These are phyloP conservation scores for Asclepias syriaca DNA, from an alignment of 257 asterid genomes.

Conservation along the genomic window DNA sequence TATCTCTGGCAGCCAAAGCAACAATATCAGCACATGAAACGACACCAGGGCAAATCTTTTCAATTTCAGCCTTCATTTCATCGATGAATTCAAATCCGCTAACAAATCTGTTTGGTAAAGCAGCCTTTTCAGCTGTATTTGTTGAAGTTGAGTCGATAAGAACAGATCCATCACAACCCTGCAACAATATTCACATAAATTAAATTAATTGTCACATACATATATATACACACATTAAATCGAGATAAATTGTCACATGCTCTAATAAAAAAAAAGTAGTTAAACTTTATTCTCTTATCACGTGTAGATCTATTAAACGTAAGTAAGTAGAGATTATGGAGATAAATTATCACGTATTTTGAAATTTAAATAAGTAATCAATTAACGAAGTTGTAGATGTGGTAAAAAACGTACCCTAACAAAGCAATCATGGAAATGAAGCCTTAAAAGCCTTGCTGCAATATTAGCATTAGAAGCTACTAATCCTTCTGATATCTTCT, in stretches of 20 bases:
- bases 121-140: conserved; percentile 22
- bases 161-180: conserved; percentile 41
- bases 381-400: too few species aligned
- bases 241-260: too few species aligned
- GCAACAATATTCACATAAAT: background rate
- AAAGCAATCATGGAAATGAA: conserved; percentile 38
- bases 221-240: too few species aligned
- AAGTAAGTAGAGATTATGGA: too few species aligned
- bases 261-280: too few species aligned
- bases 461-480: conserved; percentile 14
- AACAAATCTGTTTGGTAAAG: conserved; percentile 22
- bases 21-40: conserved; percentile 34
- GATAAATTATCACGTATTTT: too few species aligned
- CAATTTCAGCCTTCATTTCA: conserved; percentile 25
- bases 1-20: conserved; percentile 28
- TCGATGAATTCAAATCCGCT: conserved; percentile 31
- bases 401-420: conserved; percentile 11
- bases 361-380: too few species aligned
- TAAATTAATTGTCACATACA: too few species aligned
- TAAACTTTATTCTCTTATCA: too few species aligned
- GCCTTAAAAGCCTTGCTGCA: conserved; percentile 31
- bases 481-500: conserved; percentile 17
- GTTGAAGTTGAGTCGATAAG: conserved; percentile 16
- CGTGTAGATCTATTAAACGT: too few species aligned
- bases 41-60: conserved; percentile 18